These are phyloP conservation scores for Coprinopsis sp. DNA, from an alignment of 768 basidiomycete genomes.

Conservation along the genomic window DNA sequence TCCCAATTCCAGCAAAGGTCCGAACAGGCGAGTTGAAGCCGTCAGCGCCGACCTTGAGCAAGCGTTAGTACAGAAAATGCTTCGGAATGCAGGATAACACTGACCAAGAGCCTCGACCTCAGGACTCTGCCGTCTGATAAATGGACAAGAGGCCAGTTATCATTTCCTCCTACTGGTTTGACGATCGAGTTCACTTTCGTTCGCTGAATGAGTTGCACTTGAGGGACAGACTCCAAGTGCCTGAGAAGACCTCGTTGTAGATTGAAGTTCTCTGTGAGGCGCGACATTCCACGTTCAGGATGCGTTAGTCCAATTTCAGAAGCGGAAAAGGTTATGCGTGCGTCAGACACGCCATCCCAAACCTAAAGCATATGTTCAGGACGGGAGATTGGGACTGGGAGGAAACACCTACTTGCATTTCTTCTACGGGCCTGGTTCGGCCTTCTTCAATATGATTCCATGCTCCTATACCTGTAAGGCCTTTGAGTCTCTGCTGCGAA, in stretches of 20 bases:
- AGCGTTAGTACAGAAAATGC: neutral
- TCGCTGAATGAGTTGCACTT: constrained; percentile 64
- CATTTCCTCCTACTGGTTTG: constrained; percentile 44
- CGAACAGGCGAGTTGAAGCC: constrained; percentile 94
- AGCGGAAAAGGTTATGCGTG: constrained; percentile 68
- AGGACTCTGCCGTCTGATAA: constrained; percentile 64
- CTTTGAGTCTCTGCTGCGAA: neutral
- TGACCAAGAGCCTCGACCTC: constrained; percentile 71
- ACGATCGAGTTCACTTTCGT: constrained; percentile 71
- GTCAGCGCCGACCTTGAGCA: constrained; percentile 84
- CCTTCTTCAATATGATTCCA: constrained; percentile 71
- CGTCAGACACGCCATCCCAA: constrained; percentile 88
- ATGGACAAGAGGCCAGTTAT: constrained; percentile 76
- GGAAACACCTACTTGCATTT: constrained; percentile 69
- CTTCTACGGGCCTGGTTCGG: constrained; percentile 69
- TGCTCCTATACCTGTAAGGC: constrained; percentile 65
- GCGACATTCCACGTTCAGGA: constrained; percentile 56
- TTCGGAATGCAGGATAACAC: constrained; percentile 16
- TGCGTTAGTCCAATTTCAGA: constrained; percentile 36
- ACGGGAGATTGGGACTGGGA: neutral
- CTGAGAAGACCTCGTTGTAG: constrained; percentile 80
- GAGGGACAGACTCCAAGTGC: constrained; percentile 47
- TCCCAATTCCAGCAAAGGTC: constrained; percentile 75
- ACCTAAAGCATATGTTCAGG: constrained; percentile 41
- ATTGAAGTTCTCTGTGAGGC: constrained; percentile 89